Base-by-base conservation (phyloP, 2,329 filamentous ascomycete genomes). In the Aspergillus floridensis region DNA sequence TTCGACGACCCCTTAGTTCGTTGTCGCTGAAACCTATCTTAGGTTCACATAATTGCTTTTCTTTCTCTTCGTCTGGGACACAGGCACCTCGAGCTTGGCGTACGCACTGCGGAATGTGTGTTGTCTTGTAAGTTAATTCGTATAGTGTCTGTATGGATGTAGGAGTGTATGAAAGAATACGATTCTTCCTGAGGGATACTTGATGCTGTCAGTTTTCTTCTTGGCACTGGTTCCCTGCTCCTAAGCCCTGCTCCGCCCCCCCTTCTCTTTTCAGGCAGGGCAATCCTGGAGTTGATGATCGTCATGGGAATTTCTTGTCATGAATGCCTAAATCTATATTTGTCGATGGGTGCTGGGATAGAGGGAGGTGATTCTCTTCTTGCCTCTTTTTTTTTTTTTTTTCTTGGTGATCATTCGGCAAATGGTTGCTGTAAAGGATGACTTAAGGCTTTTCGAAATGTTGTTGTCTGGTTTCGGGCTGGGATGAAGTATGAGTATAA, bases 281-380 rank as follows among this genome's bases (percentile, higher is more conserved):
- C 16, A 7, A 41, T 41, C 38, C 38, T 41, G 12, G 38, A 6
- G 32, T 4, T 16, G 12, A 44, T 44, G 38, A 44, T 44, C 38
- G 7, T 44, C 38, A 55, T 44, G 7, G 7, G 26, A 8, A 29
- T 46, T 52, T 58, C 60, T 62, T 52, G 55, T 60, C 58, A 53
- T 57, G 51, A 58, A 60, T 60, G 60, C 60, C 60, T 60, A 57
- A 62, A 57, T 44, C 48, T 47, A 53, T 29, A 32, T 29, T 32
- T 32, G 47, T 41, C 16, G 35, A 26, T 19, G 19, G 24, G 24
- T 38, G 31, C 22, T n/a, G 21, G 21, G 21, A 26, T 6, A 19
- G 11, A 5, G 46, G n/a, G 3, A 49, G 12, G n/a, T 48, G 26
- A 8, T 8, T 7, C 7, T 26, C 26, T 26, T 26, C 26, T 26